A percentile compares a stretch with the other conserved stretches of the same genome.
These are phyloP conservation scores for Fraxinus baroniana DNA, from an alignment of 305 asterid genomes.

Conservation along the genomic window DNA sequence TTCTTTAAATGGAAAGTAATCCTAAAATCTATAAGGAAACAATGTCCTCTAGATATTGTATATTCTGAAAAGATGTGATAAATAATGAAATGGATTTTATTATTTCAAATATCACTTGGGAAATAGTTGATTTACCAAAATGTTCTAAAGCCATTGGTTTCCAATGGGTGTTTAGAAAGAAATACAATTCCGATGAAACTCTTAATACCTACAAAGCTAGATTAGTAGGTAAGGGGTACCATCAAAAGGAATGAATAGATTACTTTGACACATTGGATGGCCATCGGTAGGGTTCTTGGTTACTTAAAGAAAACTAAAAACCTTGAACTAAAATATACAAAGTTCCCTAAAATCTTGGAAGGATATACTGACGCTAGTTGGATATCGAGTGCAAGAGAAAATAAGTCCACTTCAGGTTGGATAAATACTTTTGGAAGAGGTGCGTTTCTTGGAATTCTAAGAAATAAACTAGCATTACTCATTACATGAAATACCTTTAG, in stretches of 20 bases:
- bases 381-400: too few relatives aligned
- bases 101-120: neutral
- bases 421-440: too few relatives aligned
- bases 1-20: neutral
- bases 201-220: neutral
- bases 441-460: too few relatives aligned
- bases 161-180: neutral
- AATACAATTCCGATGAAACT: too few relatives aligned
- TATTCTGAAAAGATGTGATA: neutral
- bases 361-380: too few relatives aligned
- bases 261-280: neutral
- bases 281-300: neutral
- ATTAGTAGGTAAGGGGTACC: too few relatives aligned
- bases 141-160: neutral
- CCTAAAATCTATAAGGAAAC: neutral
- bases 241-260: neutral
- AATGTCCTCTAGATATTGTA: neutral
- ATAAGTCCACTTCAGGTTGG: too few relatives aligned
- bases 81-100: neutral
- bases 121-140: neutral
- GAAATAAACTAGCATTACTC: too few relatives aligned
- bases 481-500: neutral
- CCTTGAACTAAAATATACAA: neutral
- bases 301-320: neutral
- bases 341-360: neutral